Evolutionary conservation across 148 eudicot genomes (phyloP).

Genomic region (Rhododendron mucronatum): DNA sequence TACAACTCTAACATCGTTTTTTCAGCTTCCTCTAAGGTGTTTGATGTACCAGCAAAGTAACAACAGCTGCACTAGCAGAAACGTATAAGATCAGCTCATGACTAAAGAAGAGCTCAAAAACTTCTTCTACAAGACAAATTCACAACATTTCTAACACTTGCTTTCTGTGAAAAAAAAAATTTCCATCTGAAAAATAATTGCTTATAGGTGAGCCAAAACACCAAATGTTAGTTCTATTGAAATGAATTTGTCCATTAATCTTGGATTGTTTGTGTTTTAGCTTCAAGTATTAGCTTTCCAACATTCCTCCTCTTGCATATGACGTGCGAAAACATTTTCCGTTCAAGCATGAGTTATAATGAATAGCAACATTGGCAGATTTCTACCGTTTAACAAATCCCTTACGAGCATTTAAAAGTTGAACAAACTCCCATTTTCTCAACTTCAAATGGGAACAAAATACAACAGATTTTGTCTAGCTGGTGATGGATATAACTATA

Average conservation of each 20-base stretch:
- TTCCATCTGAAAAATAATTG: neutral
- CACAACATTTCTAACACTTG: neutral
- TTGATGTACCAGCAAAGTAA: constrained; percentile 51
- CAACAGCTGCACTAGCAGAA: constrained; percentile 67
- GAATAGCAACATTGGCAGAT: neutral
- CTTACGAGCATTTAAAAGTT: neutral
- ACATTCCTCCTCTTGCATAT: neutral
- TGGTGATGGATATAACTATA: neutral
- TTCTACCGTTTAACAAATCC: neutral
- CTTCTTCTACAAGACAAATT: neutral
- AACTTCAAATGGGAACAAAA: neutral
- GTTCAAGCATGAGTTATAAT: neutral
- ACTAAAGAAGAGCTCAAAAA: neutral
- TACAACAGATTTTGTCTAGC: neutral
- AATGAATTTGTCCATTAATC: neutral
- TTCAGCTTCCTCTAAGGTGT: constrained; percentile 81
- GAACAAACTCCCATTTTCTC: neutral
- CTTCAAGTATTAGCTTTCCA: neutral
- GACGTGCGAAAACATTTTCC: neutral
- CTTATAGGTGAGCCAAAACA: neutral
- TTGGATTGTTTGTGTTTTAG: neutral
- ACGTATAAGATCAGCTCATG: constrained; percentile 11
- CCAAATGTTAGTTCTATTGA: neutral
- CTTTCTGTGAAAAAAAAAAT: neutral
- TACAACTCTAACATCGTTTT: constrained; percentile 74